Evolutionary conservation across 177 flowering plant species (phyloP), one percentile per base, ranked within the genome.

Genomic region (Vitis hybrid): DNA sequence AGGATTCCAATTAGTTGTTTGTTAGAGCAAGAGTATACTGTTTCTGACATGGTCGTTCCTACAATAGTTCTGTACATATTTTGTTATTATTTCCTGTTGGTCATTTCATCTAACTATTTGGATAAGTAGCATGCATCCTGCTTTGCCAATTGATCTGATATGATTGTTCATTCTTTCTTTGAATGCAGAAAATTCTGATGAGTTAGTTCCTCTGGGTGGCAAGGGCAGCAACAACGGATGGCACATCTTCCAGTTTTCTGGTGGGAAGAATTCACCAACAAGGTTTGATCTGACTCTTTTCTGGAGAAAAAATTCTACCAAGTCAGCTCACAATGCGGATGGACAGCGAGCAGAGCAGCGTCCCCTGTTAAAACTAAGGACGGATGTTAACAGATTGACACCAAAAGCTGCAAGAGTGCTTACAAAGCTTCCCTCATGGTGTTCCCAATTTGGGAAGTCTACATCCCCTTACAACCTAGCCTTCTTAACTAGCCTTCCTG

Each of bases 391-490:
- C 77, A 77, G 86, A 72, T n/a, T 82, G 56, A 95, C 99, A 10
- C 94, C 92, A 23, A 83, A 79, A 78, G 74, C 78, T 9, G 79
- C 81, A 60, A 80, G 72, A 65, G 85, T 92, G 63, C 84, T 91
- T 7, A 18, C 3, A 68, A 92, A 87, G 85, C 93, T 95, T 68
- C 99, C 99, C 19, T 50, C 85, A 49, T 95, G 97, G 97, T 95
- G 97, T 78, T 81, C 98, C 23, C 67, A 78, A 14, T 95, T 95
- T 70, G 99, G 97, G 69, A 93, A 93, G 78, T 95, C 99, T 4
- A 90, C 97, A 10, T 89, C 90, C 72, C 98, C 99, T 2, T 72
- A 70, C 67, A 78, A 88, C 6, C 76, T 95, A 30, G 84, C 99
- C 60, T 92, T 92, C 80, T 75, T 95, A 58, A 84, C 61, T 40